phyloP scores from a whole-genome alignment of 1,284 basidiomycete species.

The Tilletia walkeri region DNA sequence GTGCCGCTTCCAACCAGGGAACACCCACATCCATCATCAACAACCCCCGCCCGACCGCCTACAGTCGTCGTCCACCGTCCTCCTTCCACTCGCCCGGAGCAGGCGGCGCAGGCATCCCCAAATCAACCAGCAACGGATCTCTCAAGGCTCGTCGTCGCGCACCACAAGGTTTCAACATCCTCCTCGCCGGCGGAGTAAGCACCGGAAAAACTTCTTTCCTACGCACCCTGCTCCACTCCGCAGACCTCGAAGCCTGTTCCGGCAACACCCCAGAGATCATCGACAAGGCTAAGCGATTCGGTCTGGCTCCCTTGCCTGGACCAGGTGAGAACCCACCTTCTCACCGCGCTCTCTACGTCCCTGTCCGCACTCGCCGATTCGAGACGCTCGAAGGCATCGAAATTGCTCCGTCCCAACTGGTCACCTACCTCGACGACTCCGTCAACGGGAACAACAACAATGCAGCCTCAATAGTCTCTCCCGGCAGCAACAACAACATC shows the following conservation, averaged over 20 bases:
- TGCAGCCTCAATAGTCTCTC: background rate
- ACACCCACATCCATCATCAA: background rate
- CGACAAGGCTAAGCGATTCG: conserved; percentile 16
- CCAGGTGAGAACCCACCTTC: conserved; percentile 1
- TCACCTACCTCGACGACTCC: conserved; percentile 12
- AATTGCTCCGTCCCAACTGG: conserved; percentile 10
- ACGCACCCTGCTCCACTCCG: conserved; percentile 3
- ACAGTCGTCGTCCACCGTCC: conserved; percentile 1
- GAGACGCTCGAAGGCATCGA: conserved; percentile 17
- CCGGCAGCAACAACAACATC: background rate
- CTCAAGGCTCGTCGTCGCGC: conserved; percentile 10
- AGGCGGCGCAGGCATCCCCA: background rate
- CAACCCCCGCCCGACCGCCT: background rate
- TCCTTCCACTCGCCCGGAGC: background rate
- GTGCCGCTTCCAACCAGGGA: background rate
- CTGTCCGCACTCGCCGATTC: conserved; percentile 7
- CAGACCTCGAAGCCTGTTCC: conserved; percentile 11
- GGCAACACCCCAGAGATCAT: conserved; percentile 16
- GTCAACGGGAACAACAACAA: background rate
- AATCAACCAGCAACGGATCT: conserved; percentile 10
- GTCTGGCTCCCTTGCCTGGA: conserved; percentile 7
- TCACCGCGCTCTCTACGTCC: background rate
- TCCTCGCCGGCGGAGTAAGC: conserved; percentile 14
- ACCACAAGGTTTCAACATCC: conserved; percentile 17
- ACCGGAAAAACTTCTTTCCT: conserved; percentile 15